A percentile compares a stretch with the other conserved stretches of the same genome.
Evolutionary conservation across 495 filamentous ascomycete genomes (phyloP).

Genomic region (Chaetomium cochliodes): DNA sequence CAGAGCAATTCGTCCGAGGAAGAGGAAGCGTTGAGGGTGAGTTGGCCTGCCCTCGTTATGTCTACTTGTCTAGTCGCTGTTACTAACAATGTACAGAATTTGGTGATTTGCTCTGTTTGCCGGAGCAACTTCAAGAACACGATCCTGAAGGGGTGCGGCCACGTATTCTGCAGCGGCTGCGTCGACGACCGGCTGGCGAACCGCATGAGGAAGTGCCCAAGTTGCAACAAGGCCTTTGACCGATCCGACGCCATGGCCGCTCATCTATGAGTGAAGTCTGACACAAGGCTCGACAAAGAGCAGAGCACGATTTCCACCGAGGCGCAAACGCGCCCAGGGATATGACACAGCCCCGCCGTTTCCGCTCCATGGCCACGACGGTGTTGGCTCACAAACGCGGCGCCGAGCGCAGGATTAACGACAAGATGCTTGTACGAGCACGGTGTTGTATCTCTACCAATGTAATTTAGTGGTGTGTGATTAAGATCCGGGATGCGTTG

Average conservation of each 20-base stretch:
- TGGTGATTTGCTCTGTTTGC: constrained; percentile 89
- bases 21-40: constrained; percentile 78
- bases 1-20: constrained; percentile 76
- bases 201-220: constrained; percentile 91
- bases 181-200: constrained; percentile 82
- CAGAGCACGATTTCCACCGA: background rate
- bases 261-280: constrained; percentile 33
- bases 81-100: constrained; percentile 56
- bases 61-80: constrained; percentile 19
- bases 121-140: constrained; percentile 90
- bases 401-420: constrained; percentile 9
- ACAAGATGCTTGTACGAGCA: constrained; percentile 7
- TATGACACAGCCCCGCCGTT: background rate
- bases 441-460: constrained; percentile 2
- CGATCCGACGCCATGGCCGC: constrained; percentile 78
- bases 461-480: constrained; percentile 22
- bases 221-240: constrained; percentile 86
- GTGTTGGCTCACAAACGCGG: background rate
- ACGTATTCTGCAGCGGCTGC: constrained; percentile 89
- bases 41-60: constrained; percentile 33
- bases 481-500: constrained; percentile 3
- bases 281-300: background rate
- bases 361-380: background rate
- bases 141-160: constrained; percentile 88
- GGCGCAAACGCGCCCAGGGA: background rate